Evolutionary conservation across 1,139 yeast species (phyloP).

Genomic region (Magnusiomyces sp.): DNA sequence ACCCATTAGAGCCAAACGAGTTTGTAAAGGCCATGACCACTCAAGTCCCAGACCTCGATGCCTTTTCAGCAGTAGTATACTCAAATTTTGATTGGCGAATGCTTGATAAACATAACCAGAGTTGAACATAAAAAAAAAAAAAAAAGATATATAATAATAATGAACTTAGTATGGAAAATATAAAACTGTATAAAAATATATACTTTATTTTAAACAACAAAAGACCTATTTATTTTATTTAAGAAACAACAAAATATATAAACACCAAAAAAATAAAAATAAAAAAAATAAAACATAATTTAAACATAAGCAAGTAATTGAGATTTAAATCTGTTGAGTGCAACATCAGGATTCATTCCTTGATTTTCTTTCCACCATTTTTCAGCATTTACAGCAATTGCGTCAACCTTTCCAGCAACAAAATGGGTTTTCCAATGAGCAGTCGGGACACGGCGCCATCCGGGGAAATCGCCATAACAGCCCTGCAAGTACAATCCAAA

Average conservation of each 20-base stretch:
- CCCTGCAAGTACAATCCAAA: conserved; percentile 3
- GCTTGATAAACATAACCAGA: too few relatives aligned
- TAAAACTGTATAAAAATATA: too few relatives aligned
- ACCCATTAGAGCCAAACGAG: conserved; percentile 42
- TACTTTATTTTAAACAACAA: background rate
- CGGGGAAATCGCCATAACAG: conserved; percentile 4
- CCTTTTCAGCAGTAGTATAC: conserved; percentile 83
- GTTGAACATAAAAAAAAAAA: too few relatives aligned
- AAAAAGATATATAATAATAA: too few relatives aligned
- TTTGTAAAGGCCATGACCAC: conserved; percentile 39
- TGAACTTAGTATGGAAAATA: too few relatives aligned
- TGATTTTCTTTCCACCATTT: background rate
- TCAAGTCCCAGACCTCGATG: conserved; percentile 61
- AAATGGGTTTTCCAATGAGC: conserved; percentile 4
- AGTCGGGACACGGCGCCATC: background rate
- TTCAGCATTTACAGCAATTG: conserved; percentile 4
- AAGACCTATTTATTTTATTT: background rate
- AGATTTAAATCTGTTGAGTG: conserved; percentile 1
- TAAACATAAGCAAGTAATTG: too few relatives aligned
- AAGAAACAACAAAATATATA: background rate
- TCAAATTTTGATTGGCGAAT: conserved; percentile 55
- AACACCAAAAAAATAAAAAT: background rate
- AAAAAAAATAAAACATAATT: too few relatives aligned
- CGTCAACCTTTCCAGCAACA: conserved; percentile 1
- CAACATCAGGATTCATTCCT: conserved; percentile 4